These are phyloP conservation scores for Wallacemonas sp. DNA, from an alignment of 208 protist genomes.

Conservation along the genomic window DNA sequence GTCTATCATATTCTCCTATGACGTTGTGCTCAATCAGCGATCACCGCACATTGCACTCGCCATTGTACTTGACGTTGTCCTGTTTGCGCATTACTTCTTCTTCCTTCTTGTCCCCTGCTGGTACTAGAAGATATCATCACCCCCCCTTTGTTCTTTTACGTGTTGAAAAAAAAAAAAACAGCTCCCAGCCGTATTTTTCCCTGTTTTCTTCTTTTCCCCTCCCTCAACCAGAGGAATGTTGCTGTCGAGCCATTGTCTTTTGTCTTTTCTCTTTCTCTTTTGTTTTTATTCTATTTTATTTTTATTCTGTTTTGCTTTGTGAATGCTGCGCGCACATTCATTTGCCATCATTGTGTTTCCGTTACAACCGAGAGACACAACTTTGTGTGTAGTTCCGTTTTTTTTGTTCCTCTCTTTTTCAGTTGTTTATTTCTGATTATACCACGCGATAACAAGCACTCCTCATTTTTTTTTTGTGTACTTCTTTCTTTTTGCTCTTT, in stretches of 20 bases:
- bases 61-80: conserved; percentile 13
- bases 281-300: conserved; percentile 2
- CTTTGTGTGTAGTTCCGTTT: too few species aligned
- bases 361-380: too few species aligned
- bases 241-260: background rate
- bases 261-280: background rate
- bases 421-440: background rate
- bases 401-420: conserved; percentile 15
- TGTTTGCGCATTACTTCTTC: conserved; percentile 2
- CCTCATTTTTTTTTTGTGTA: conserved; percentile 11
- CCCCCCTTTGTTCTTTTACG: background rate
- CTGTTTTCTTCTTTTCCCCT: conserved; percentile 2
- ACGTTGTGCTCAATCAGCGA: background rate
- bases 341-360: too few species aligned
- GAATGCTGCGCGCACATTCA: too few species aligned
- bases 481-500: conserved; percentile 14
- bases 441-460: too few species aligned
- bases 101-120: background rate
- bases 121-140: conserved; percentile 5
- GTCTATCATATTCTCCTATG: conserved; percentile 5
- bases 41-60: background rate
- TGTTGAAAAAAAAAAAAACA: background rate
- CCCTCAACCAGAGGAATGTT: too few species aligned
- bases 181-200: background rate
- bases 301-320: too few species aligned